Percentiles rank a stretch among this genome's conserved stretches.
These are phyloP conservation scores for Mycena metata DNA, from an alignment of 768 basidiomycete genomes.

Conservation along the genomic window DNA sequence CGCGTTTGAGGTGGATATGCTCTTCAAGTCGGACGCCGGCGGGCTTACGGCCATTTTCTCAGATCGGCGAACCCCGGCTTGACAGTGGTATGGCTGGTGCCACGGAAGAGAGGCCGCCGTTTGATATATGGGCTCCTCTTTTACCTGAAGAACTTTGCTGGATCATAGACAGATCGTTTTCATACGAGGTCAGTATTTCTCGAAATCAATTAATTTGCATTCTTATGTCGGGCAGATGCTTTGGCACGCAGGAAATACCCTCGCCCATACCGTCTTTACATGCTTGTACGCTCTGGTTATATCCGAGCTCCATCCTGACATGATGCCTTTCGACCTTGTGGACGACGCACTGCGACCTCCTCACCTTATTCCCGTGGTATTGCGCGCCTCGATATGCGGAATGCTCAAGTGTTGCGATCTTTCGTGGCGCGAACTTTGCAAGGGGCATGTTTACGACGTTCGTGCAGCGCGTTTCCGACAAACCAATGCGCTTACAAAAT, in stretches of 20 bases:
- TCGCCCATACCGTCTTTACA: constrained; percentile 90
- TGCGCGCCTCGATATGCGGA: constrained; percentile 76
- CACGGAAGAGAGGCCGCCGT: constrained; percentile 60
- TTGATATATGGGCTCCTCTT: constrained; percentile 74
- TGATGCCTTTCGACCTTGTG: constrained; percentile 47
- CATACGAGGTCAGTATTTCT: constrained; percentile 76
- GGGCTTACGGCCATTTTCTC: constrained; percentile 36
- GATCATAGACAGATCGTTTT: constrained; percentile 84
- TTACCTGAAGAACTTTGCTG: constrained; percentile 88
- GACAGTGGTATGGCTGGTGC: constrained; percentile 79
- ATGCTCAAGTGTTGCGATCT: constrained; percentile 87
- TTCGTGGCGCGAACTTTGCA: constrained; percentile 85
- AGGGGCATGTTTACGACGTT: constrained; percentile 83
- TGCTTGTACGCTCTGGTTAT: constrained; percentile 80
- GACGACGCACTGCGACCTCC: constrained; percentile 64
- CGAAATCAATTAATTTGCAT: background rate
- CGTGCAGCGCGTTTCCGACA: constrained; percentile 47
- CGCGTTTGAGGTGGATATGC: constrained; percentile 79
- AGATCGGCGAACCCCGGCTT: constrained; percentile 93
- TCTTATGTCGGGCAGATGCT: constrained; percentile 69
- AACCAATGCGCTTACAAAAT: constrained; percentile 28
- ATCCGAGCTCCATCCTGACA: constrained; percentile 70
- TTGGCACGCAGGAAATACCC: constrained; percentile 87
- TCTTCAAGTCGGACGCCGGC: constrained; percentile 19
- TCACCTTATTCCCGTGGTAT: constrained; percentile 75